These are phyloP conservation scores for Penicillium janthinellum DNA, from an alignment of 2,329 filamentous ascomycete genomes.

Conservation along the genomic window DNA sequence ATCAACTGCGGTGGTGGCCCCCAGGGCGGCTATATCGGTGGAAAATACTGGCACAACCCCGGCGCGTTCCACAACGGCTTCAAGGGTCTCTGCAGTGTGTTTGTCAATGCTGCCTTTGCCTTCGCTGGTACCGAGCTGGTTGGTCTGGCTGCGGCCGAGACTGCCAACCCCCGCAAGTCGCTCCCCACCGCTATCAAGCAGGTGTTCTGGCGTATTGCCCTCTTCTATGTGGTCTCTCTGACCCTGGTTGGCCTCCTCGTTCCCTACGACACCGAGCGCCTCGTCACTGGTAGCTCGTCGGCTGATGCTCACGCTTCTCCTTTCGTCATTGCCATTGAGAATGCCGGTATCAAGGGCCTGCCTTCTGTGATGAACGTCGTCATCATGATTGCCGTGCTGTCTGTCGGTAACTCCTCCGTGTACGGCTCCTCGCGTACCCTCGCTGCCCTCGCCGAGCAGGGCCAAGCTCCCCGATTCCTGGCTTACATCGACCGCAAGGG, in stretches of 20 bases:
- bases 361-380: slow-evolving; percentile 94
- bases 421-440: slow-evolving; percentile 91
- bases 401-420: slow-evolving; percentile 87
- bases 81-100: slow-evolving; percentile 65
- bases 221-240: slow-evolving; percentile 87
- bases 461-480: slow-evolving; percentile 75
- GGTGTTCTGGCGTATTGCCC: slow-evolving; percentile 89
- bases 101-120: slow-evolving; percentile 65
- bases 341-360: slow-evolving; percentile 77
- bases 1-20: slow-evolving; percentile 81
- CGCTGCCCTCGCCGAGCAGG: slow-evolving; percentile 84
- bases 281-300: slow-evolving; percentile 61
- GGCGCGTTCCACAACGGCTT: slow-evolving; percentile 74
- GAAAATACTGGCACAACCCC: slow-evolving; percentile 72
- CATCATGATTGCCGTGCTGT: slow-evolving; percentile 86
- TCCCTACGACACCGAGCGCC: slow-evolving; percentile 66
- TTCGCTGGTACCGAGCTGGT: slow-evolving; percentile 66
- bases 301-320: slow-evolving; percentile 76
- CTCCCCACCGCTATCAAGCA: slow-evolving; percentile 88
- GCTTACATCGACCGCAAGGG: slow-evolving; percentile 82
- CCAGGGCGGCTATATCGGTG: slow-evolving; percentile 75
- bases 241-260: slow-evolving; percentile 81
- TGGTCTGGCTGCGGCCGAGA: slow-evolving; percentile 62
- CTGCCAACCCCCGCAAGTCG: slow-evolving; percentile 63
- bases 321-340: slow-evolving; percentile 88